Evolutionary conservation across 345 rosid genomes (phyloP), one percentile per base, ranked within the genome.

Genomic region (Pelargonium nanum): DNA sequence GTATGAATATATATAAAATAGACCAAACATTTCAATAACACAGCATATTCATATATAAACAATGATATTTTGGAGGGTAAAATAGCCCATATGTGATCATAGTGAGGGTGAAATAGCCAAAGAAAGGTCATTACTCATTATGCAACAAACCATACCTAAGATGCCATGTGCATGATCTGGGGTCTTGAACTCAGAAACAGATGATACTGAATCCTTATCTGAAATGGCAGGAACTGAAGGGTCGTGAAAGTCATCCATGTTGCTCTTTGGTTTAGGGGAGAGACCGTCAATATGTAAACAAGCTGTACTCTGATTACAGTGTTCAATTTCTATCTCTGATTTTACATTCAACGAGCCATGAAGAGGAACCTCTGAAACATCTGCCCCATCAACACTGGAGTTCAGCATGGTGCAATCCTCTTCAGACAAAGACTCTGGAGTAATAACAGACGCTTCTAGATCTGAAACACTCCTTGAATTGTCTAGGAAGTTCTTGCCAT

Each of bases 271-370:
- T 56, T 69, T 73, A 25, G 64, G 64, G 59, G 79, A 73, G 40
- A 26, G 62, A 56, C 67, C 84, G 65, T 64, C 82, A 60, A 57
- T 72, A 62, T 66, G 80, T 26, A 80, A 74, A 65, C 65, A 57
- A 61, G 64, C 70, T 54, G 60, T 57, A 48, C 66, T 71, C 24
- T 40, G 75, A 72, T 62, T 66, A 73, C 67, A 59, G 50, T 76
- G 77, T 72, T 77, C 80, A 5, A 59, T 51, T 75, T 84, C 89
- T 62, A 77, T 87, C 80, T 85, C 97, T 66, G 89, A 79, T 70
- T 69, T 74, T 65, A 78, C 70, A n/a, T 72, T 78, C 63, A 83
- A 71, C 60, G 76, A 68, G 66, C 67, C 68, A 24, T 63, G 80
- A 24, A 51, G 56, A 22, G 75, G 67, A 70, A 72, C 75, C 67